These are phyloP conservation scores for Metarhizium brunneum DNA, from an alignment of 2,329 filamentous ascomycete genomes.

Conservation along the genomic window DNA sequence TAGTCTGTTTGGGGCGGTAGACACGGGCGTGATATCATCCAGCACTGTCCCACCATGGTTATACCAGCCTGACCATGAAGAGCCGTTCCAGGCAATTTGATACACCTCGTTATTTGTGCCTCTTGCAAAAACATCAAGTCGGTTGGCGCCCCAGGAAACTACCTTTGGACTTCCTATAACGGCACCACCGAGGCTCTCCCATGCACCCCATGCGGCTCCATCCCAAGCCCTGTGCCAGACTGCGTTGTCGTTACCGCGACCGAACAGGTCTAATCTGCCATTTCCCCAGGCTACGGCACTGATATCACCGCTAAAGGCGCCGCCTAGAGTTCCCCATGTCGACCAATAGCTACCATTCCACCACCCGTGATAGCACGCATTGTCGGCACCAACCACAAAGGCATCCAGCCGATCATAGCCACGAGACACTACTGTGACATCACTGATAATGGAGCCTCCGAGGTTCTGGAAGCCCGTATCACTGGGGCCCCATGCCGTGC, in stretches of 20 bases:
- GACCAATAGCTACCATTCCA: slow-evolving; percentile 11
- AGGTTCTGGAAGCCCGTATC: slow-evolving; percentile 10
- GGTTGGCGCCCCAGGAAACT: background rate
- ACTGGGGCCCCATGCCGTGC: background rate
- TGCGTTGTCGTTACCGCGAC: background rate
- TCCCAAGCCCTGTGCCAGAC: background rate
- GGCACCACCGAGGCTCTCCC: background rate
- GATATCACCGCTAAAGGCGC: slow-evolving; percentile 15
- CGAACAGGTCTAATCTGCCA: background rate
- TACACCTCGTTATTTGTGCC: background rate
- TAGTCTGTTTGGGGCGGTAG: background rate
- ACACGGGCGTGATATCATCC: slow-evolving; percentile 8
- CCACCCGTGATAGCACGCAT: slow-evolving; percentile 14
- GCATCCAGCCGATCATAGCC: slow-evolving; percentile 14
- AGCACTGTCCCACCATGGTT: background rate
- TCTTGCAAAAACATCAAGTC: background rate
- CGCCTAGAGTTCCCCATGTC: slow-evolving; percentile 17
- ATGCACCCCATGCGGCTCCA: background rate
- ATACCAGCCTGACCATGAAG: background rate
- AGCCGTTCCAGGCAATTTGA: background rate
- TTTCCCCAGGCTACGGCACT: slow-evolving; percentile 16
- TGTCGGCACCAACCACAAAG: slow-evolving; percentile 13
- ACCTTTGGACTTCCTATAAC: background rate
- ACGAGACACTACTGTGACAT: slow-evolving; percentile 15
- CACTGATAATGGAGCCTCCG: slow-evolving; percentile 8